Evolutionary conservation across 2,329 filamentous ascomycete genomes (phyloP).

Genomic region (Trichoderma gracile): DNA sequence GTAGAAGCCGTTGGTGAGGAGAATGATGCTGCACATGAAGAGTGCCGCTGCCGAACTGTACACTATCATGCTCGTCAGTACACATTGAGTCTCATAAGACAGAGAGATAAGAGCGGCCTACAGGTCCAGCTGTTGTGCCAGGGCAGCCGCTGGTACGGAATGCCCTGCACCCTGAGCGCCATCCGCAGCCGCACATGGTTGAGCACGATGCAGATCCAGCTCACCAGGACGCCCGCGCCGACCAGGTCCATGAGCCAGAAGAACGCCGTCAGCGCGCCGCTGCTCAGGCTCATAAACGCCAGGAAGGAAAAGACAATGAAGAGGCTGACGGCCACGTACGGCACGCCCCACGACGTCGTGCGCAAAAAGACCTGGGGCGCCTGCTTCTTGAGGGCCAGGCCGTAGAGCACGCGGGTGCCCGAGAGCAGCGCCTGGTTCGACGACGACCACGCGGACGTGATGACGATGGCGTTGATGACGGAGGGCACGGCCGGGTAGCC

Average conservation of each 20-base stretch:
- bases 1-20: slow-evolving; percentile 69
- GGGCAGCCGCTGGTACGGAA: slow-evolving; percentile 52
- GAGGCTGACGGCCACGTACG: slow-evolving; percentile 59
- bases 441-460: slow-evolving; percentile 66
- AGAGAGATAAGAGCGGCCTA: slow-evolving; percentile 43
- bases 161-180: slow-evolving; percentile 57
- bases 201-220: slow-evolving; percentile 61
- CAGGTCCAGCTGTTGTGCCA: slow-evolving; percentile 65
- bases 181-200: slow-evolving; percentile 60
- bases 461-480: slow-evolving; percentile 74
- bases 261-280: slow-evolving; percentile 62
- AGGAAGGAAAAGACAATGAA: slow-evolving; percentile 57
- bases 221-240: slow-evolving; percentile 62
- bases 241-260: slow-evolving; percentile 65
- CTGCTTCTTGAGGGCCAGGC: slow-evolving; percentile 65
- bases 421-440: slow-evolving; percentile 64
- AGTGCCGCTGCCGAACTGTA: slow-evolving; percentile 64
- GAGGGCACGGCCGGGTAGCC: slow-evolving; percentile 67
- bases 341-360: slow-evolving; percentile 63
- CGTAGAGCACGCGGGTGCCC: slow-evolving; percentile 68
- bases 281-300: slow-evolving; percentile 59
- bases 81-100: background rate
- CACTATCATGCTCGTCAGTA: slow-evolving; percentile 39
- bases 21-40: slow-evolving; percentile 60
- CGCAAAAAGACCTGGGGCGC: slow-evolving; percentile 62